phyloP scores from a whole-genome alignment of 768 basidiomycete genomes.

The Trametes cinnabarina region DNA sequence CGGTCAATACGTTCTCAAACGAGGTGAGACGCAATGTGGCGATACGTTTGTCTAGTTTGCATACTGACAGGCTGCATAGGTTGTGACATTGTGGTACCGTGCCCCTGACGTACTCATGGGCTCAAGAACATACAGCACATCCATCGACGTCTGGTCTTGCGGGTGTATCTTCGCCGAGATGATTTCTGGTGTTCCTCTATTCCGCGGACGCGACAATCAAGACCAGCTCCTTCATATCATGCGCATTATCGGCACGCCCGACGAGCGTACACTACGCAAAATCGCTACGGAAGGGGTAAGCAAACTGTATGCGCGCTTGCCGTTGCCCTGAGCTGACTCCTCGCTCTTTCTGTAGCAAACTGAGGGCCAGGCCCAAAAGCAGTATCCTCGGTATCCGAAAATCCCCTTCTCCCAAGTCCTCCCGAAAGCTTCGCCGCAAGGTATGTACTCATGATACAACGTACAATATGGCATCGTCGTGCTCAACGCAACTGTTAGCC shows the following conservation, averaged over 20 bases:
- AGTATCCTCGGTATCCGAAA: slow-evolving; percentile 84
- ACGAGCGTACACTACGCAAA: slow-evolving; percentile 82
- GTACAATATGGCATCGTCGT: neutral
- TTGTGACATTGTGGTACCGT: slow-evolving; percentile 98
- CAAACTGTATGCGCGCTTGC: slow-evolving; percentile 7
- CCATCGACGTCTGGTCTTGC: slow-evolving; percentile 98
- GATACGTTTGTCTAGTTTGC: slow-evolving; percentile 11
- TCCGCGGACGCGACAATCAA: slow-evolving; percentile 94
- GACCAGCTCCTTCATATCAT: slow-evolving; percentile 98
- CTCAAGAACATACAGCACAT: slow-evolving; percentile 95
- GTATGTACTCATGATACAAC: slow-evolving; percentile 37
- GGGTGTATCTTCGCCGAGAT: slow-evolving; percentile 99
- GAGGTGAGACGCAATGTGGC: slow-evolving; percentile 52
- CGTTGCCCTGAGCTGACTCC: neutral
- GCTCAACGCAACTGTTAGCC: slow-evolving; percentile 40
- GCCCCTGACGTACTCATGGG: slow-evolving; percentile 97
- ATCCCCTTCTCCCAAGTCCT: slow-evolving; percentile 78
- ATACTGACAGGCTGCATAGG: slow-evolving; percentile 45
- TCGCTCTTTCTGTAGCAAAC: slow-evolving; percentile 13
- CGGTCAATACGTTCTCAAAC: slow-evolving; percentile 98
- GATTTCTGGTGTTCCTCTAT: slow-evolving; percentile 96
- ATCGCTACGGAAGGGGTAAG: slow-evolving; percentile 87
- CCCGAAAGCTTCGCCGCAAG: slow-evolving; percentile 83
- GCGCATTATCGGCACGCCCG: slow-evolving; percentile 94
- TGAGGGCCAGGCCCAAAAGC: slow-evolving; percentile 83